Evolutionary conservation across 495 filamentous ascomycete species (phyloP), one percentile per base, ranked within the genome.

Genomic region (Neurospora sp.): DNA sequence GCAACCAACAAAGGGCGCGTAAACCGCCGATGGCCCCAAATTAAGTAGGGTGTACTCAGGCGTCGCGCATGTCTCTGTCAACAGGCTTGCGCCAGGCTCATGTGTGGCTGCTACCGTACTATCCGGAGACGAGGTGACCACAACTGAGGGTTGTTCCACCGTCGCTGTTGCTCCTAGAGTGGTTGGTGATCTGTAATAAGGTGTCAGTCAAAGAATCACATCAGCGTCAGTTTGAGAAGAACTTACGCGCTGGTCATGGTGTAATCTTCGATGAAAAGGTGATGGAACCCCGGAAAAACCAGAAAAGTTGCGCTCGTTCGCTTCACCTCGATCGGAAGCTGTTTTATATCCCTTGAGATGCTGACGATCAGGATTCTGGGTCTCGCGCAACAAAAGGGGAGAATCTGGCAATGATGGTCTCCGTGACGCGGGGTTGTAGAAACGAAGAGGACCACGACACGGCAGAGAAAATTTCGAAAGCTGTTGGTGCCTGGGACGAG

Each of bases 1-100:
- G 69, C 78, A 80, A 9, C 75, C 78, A 20, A 78, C 72, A 69
- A 80, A 78, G 5, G 77, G 70, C 9, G 66, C 77, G 69, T 77
- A 78, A 14, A 69, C 73, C 10, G 70, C 40, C 0, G 73, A 75
- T 39, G 75, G 27, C 2, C 72, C 74, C 23, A 69, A 66, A 59
- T 77, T 73, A 39, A 80, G 44, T 37, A 77, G 48, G 5, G 75
- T 74, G 62, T 70, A 78, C 18, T 76, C 70, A 0, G 77, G 71
- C 4, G 70, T 73, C 3, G 77, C 74, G 71, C 78, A 80, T 41
- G 69, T 18, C 12, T 59, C 69, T 0, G n/a, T 69, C 39, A 76
- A 38, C 14, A 66, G 6, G 14, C 54, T 35, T 18, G 54, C 54
- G 54, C 27, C 54, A 18, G 54, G 54, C 54, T 66, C 27, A 37